These are phyloP conservation scores for Chytriomyces sp. DNA, from an alignment of 192 early-diverging fungal genomes.

Conservation along the genomic window DNA sequence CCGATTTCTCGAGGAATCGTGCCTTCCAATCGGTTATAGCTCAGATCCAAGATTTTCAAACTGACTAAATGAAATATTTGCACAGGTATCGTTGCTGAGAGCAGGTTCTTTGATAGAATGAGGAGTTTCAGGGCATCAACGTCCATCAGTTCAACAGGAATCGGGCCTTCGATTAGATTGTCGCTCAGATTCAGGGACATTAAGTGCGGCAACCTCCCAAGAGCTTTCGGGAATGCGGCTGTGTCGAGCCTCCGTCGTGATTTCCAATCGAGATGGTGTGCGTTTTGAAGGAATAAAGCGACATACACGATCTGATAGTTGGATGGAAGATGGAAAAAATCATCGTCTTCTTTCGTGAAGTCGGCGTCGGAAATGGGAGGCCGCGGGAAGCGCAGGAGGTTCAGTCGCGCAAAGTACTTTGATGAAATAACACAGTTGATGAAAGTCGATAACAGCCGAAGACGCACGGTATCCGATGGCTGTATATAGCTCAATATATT, in stretches of 20 bases:
- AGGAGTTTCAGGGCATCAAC: neutral
- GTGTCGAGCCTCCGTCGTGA: neutral
- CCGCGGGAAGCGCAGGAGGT: neutral
- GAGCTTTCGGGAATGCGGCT: neutral
- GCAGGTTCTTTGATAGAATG: neutral
- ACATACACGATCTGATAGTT: neutral
- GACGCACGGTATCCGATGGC: neutral
- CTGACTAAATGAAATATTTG: neutral
- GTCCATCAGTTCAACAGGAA: neutral
- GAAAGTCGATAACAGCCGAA: neutral
- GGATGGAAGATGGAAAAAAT: neutral
- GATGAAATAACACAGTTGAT: neutral
- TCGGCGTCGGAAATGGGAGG: neutral
- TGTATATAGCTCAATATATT: neutral
- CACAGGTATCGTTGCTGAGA: neutral
- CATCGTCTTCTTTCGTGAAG: too few relatives aligned
- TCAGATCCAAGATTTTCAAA: neutral
- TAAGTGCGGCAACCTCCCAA: neutral
- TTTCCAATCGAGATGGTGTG: neutral
- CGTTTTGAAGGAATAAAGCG: neutral
- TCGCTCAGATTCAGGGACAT: neutral
- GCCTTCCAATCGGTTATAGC: neutral
- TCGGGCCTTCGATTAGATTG: neutral
- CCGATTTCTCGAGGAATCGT: constrained; percentile 1
- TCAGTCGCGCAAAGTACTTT: neutral